Conservation (phyloP, 139 green algal species). For the Microglena sp. region DNA sequence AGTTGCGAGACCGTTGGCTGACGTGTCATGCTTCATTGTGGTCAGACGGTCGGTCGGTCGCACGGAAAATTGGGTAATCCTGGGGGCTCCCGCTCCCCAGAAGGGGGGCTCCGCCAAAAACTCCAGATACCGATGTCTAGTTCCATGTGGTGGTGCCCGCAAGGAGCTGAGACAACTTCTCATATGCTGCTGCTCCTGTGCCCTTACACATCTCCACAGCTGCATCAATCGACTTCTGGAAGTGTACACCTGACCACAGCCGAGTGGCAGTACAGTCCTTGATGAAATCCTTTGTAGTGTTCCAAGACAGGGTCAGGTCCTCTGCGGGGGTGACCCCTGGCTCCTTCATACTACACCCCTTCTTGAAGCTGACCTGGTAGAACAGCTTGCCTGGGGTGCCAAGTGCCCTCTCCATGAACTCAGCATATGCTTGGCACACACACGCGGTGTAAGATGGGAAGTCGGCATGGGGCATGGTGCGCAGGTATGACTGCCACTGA, state of each 20-base stretch:
- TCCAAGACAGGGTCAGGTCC: conserved; percentile 3
- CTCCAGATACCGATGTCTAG: no score
- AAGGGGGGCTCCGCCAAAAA: no score
- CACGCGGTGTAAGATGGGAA: background rate
- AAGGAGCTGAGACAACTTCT: background rate
- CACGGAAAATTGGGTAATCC: no score
- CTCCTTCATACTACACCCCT: background rate
- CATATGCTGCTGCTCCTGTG: background rate
- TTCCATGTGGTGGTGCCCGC: no score
- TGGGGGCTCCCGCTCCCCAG: no score
- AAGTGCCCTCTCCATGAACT: no score
- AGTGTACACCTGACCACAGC: background rate
- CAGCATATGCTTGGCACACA: background rate
- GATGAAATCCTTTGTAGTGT: conserved; percentile 4
- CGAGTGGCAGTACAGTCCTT: background rate
- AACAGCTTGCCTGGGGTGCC: no score
- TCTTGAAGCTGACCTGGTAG: no score
- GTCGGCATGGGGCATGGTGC: conserved; percentile 3
- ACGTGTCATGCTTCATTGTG: no score
- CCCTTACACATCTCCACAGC: background rate
- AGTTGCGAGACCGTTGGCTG: no score
- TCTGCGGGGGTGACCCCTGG: background rate
- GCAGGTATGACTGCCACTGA: background rate
- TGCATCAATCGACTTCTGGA: background rate
- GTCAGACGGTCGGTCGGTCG: no score